These are phyloP conservation scores for Carex sylvatica DNA, from an alignment of 202 grass and related monocot species.

Conservation along the genomic window DNA sequence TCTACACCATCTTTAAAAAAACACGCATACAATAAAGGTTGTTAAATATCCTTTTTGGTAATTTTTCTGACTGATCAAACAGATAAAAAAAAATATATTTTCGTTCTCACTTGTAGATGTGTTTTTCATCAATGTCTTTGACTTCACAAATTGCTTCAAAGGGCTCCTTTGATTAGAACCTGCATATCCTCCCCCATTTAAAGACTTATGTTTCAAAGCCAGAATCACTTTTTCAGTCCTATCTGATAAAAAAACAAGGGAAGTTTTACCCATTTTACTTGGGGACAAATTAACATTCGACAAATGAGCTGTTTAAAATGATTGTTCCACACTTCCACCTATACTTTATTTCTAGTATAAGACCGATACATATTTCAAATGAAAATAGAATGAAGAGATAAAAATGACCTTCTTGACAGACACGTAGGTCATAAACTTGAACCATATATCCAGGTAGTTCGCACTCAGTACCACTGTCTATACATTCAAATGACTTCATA, in stretches of 20 bases:
- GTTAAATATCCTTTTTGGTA: not conserved
- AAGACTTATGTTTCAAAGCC: not conserved
- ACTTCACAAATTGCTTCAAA: slow-evolving; percentile 19
- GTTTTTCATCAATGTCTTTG: slow-evolving; percentile 13
- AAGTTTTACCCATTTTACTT: not conserved
- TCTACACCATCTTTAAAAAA: not conserved
- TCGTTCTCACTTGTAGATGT: not conserved
- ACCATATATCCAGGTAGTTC: slow-evolving; percentile 58
- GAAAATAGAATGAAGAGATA: not conserved
- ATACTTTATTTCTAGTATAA: not conserved
- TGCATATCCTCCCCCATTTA: not conserved
- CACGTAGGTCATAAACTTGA: slow-evolving; percentile 45
- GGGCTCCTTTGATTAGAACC: slow-evolving; percentile 17
- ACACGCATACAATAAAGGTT: not conserved
- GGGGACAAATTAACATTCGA: not conserved
- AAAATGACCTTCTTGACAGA: slow-evolving; percentile 43
- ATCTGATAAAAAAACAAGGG: not conserved
- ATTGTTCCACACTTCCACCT: not conserved
- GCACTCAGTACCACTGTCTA: slow-evolving; percentile 50
- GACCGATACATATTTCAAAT: not conserved
- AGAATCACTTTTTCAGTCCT: not conserved
- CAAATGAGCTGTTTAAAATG: not conserved
- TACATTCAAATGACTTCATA: slow-evolving; percentile 63
- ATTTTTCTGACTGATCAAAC: not conserved
- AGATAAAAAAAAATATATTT: not conserved